Base-by-base conservation (phyloP, 257 asterid species). In the Verbascum thapsus region DNA sequence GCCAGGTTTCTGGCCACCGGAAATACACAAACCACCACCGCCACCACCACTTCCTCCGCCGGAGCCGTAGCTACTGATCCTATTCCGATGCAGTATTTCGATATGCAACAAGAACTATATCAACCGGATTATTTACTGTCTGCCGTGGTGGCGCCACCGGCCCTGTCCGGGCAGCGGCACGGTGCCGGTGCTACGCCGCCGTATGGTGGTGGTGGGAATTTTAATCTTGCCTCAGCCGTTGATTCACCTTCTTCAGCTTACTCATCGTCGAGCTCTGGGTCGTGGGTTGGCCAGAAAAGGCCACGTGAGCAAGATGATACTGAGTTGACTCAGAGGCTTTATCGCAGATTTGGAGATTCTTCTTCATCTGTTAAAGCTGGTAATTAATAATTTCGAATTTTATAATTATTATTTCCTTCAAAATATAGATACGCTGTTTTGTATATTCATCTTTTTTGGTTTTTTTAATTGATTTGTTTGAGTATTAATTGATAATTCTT, bases 221-320 rank as follows among this genome's bases (percentile, higher is more conserved):
- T 61, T 70, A 19, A 43, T 53, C 19, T n/a, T n/a, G n/a, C 43
- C 20, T 16, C 67, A 35, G 32, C 57, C 56, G 63, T 70, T 2
- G 78, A 71, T 67, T 77, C 88, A 4, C 88, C 94, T 3, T 58
- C 94, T 17, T 74, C 91, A 8, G 77, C 80, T 61, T 81, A 83
- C 18, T 78, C 92, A 3, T 76, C 91, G 32, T 90, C 94, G 18
- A 84, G 94, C 75, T 82, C 95, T 11, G 94, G 94, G 1, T 84
- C 94, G 2, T 74, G 77, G 85, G 76, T 82, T 7, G 95, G 97
- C 4, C 94, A 78, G 75, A 90, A 90, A 57, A 70, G 98, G 58
- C 68, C 78, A 22, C 94, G 89, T 16, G 76, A 81, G 59, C 88
- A 65, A 11, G 94, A 82, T 22, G 88, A 88, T 11, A 63, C 59